Evolutionary conservation across 2,329 filamentous ascomycete genomes (phyloP).

Genomic region (Penicillium italicum): DNA sequence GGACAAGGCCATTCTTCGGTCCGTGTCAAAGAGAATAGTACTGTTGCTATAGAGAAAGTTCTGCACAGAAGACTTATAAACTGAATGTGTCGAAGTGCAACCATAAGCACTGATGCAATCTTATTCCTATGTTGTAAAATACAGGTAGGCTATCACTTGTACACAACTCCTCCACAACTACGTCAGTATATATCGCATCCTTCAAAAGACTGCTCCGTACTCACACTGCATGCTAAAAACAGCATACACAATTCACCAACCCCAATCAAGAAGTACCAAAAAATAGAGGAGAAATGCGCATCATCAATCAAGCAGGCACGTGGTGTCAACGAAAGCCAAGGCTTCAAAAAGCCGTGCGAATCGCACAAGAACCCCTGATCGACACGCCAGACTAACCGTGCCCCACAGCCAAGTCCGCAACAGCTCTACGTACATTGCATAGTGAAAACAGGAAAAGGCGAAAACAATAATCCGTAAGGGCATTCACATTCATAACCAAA

Average conservation of each 20-base stretch:
- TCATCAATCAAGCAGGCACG: slow-evolving; percentile 5
- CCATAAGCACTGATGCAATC: not conserved
- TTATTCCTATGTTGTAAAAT: not conserved
- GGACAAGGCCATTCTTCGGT: not conserved
- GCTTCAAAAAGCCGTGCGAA: not conserved
- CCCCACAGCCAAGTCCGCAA: not conserved
- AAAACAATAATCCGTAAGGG: no score
- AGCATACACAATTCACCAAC: not conserved
- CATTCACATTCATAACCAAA: not conserved
- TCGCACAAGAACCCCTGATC: slow-evolving; percentile 5
- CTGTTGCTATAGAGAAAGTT: no score
- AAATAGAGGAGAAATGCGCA: not conserved
- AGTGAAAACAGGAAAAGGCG: no score
- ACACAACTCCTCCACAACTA: not conserved
- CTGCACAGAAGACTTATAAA: not conserved
- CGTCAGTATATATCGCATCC: not conserved
- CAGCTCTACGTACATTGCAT: no score
- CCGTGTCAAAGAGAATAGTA: no score
- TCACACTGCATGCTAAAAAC: not conserved
- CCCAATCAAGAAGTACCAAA: not conserved
- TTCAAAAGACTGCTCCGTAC: not conserved
- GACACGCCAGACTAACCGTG: slow-evolving; percentile 1
- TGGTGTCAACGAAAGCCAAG: not conserved
- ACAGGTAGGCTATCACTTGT: not conserved
- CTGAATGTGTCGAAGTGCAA: not conserved